Base-by-base conservation (phyloP, 2,329 filamentous ascomycete species). In the Colletotrichum sansevieriae region DNA sequence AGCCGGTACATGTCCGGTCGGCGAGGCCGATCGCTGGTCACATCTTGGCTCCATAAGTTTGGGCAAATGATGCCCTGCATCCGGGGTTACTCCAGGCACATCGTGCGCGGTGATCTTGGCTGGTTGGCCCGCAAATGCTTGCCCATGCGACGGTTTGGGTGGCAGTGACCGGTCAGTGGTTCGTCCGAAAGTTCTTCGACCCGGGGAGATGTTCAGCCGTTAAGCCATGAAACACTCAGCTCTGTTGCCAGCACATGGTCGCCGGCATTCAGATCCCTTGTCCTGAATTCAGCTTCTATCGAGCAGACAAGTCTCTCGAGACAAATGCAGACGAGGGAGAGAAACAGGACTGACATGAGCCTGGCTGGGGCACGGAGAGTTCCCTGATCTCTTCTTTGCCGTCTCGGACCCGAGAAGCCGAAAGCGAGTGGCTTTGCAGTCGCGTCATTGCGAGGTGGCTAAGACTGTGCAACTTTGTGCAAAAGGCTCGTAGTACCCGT, bases 391-490 rank as follows among this genome's bases (percentile, higher is more conserved):
- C 37, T 25, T 15, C n/a, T 44, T 47, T 15, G 25, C 55, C 35
- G 47, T 18, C 10, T 35, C 37, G 25, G 47, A 51, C 25, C 41
- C 33, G 55, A 55, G 8, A 9, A 55, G 18, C 49, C 65, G 65
- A 68, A 60, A 54, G 41, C 62, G 65, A 68, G 47, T 52, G 15
- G 37, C 54, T 35, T 46, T 10, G 44, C n/a, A 3, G 47, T 51
- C 65, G 62, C 62, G 62, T 68, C 65, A 68, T 65, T 41, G 41
- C 33, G 39, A 25, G 44, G 59, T 62, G 59, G 59, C 59, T 62
- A 54, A 44, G 59, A 44, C 20, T n/a, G 57, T 8, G n/a, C 22
- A 29, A 9, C 29, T 6, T 22, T 5, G 46, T 13, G n/a, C 29
- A 25, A 22, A 4, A 6, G 25, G 18, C 2, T 18, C 18, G 18